Percentiles rank a stretch among this genome's conserved stretches.
phyloP scores from a whole-genome alignment of 768 basidiomycete species.

The Gelatoporia subvermispora region DNA sequence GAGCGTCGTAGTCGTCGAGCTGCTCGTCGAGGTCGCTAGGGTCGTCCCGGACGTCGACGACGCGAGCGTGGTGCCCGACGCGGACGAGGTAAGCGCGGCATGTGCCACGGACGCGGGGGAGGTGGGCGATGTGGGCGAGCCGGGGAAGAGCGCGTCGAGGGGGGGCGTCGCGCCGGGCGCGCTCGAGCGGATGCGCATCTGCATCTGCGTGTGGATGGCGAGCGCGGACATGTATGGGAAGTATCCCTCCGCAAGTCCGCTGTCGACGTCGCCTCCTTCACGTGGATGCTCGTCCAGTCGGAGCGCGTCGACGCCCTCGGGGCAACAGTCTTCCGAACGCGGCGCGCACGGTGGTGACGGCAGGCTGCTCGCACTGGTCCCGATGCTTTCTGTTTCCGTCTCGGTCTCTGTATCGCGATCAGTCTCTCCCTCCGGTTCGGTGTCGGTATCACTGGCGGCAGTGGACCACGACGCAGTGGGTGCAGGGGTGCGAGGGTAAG shows the following conservation, averaged over 20 bases:
- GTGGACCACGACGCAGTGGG: constrained; percentile 14
- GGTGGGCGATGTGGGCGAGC: background rate
- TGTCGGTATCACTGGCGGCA: constrained; percentile 12
- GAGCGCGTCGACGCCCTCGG: constrained; percentile 3
- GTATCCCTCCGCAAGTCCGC: constrained; percentile 11
- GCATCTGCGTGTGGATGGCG: background rate
- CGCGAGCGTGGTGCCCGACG: background rate
- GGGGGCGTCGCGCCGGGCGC: constrained; percentile 19
- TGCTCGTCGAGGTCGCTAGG: background rate
- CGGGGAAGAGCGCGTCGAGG: constrained; percentile 12
- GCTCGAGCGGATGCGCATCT: background rate
- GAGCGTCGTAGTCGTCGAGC: background rate
- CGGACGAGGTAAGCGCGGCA: too few species aligned
- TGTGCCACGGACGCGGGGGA: too few species aligned
- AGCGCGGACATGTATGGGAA: constrained; percentile 9
- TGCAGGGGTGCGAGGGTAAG: constrained; percentile 4
- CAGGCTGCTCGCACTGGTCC: constrained; percentile 17
- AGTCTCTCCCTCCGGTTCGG: constrained; percentile 10
- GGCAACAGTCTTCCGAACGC: too few species aligned
- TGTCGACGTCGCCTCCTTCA: too few species aligned
- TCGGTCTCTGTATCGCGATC: constrained; percentile 19
- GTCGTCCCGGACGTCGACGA: background rate
- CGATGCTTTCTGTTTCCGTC: constrained; percentile 20
- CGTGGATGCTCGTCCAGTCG: constrained; percentile 1
- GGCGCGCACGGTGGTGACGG: constrained; percentile 10